Base-by-base conservation (phyloP, 1,139 yeast species). In the Saccharomyces hybrid region DNA sequence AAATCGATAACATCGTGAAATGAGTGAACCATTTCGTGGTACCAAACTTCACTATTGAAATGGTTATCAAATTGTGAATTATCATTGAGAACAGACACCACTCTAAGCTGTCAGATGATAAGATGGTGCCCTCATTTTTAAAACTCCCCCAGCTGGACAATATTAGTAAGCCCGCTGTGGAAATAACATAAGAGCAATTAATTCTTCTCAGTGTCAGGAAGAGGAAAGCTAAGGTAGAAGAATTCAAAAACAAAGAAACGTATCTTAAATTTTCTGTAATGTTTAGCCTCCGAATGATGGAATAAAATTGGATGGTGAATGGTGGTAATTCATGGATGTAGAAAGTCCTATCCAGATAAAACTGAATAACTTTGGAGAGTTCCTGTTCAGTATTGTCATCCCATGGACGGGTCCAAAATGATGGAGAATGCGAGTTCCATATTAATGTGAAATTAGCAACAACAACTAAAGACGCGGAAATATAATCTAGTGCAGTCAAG, bases 71-170 rank as follows among this genome's bases (percentile, higher is more conserved):
- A n/a, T 73, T 67, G 55, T 70, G 77, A 3, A 81, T 65, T 0
- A 78, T 64, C 28, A 79, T 56, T 1, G 80, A 69, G 4, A 80
- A 66, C 25, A 77, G 74, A 29, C 80, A 73, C 52, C 85, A 61
- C 57, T 78, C 73, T 1, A 84, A 73, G 0, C 82, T 67, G 57
- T 82, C 86, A 11, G 78, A 67, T 51, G 83, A 71, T 34, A 84
- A 73, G 42, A 74, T 69, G 52, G 84, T 71, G 1, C 82, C 74
- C 58, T 79, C 80, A 1, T 80, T 71, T 3, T 79, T 75, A 50
- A 81, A 69, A 1, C 87, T 72, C 58, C 80, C 81, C 60, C 86
- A 89, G 50, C 81, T 63, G 0, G 76, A 62, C 5, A 85, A 69
- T 52, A 83, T 59, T 0, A 73, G 55, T 0, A 81, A 65, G 0